Conservation (phyloP, 2,329 filamentous ascomycete genomes). For the Byssothecium circinans region DNA sequence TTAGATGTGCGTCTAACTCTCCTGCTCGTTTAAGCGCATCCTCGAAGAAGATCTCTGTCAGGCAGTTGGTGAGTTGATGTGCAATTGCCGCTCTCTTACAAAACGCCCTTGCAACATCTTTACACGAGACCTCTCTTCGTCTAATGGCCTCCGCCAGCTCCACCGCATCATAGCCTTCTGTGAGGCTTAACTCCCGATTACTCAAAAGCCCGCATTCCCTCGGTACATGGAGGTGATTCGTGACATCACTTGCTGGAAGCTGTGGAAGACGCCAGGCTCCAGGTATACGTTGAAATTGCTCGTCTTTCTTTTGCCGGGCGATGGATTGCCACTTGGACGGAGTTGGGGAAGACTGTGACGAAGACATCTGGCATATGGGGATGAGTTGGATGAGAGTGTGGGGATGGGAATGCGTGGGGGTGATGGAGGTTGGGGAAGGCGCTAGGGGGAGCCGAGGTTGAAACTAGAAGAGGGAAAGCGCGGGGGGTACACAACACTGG, state of each 20-base stretch:
- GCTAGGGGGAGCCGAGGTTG: no score
- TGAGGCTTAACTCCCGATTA: constrained; percentile 35
- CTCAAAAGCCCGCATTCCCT: constrained; percentile 33
- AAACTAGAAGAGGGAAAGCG: no score
- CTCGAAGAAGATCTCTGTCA: constrained; percentile 50
- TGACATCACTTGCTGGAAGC: constrained; percentile 22
- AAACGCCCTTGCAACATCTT: constrained; percentile 57
- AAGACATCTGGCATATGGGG: no score
- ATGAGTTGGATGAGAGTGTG: no score
- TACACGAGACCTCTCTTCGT: constrained; percentile 23
- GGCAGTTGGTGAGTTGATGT: constrained; percentile 58
- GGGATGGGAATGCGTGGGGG: no score
- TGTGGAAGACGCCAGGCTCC: constrained; percentile 46
- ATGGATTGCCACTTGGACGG: constrained; percentile 43
- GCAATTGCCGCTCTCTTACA: constrained; percentile 57
- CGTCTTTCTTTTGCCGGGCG: constrained; percentile 47
- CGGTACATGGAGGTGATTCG: constrained; percentile 35
- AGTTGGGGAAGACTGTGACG: neutral
- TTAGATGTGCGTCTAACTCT: constrained; percentile 46
- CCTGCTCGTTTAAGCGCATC: constrained; percentile 36
- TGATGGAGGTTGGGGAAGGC: no score
- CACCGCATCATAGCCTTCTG: constrained; percentile 40
- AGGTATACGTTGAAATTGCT: constrained; percentile 48
- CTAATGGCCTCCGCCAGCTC: constrained; percentile 31
- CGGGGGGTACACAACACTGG: no score